Conservation (phyloP, 2,329 filamentous ascomycete species). For the Aspergillus sp. region DNA sequence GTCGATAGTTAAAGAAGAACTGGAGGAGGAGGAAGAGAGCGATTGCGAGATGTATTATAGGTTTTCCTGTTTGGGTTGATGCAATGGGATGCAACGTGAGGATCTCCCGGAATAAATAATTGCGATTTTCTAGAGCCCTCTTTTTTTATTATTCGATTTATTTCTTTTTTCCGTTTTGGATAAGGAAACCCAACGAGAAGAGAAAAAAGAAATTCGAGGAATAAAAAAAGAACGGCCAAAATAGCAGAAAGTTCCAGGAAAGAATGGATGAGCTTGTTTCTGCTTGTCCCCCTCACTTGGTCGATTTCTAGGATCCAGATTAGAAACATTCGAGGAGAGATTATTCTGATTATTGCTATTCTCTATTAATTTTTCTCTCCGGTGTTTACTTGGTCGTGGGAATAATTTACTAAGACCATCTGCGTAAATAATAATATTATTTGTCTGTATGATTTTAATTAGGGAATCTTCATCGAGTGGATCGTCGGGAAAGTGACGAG, state of each 20-base stretch:
- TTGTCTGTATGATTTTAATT: no score
- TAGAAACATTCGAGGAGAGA: no score
- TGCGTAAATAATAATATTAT: no score
- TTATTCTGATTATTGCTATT: not conserved
- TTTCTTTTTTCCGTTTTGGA: not conserved
- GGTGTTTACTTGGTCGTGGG: no score
- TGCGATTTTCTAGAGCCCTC: not conserved
- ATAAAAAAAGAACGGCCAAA: not conserved
- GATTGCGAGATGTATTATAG: not conserved
- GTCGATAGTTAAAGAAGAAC: not conserved
- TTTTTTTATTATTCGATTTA: no score
- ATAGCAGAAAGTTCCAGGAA: slow-evolving; percentile 1
- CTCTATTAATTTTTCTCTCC: not conserved
- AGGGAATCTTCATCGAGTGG: no score
- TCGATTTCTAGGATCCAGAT: no score
- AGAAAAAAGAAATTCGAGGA: not conserved
- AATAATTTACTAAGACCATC: no score
- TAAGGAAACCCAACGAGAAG: slow-evolving; percentile 1
- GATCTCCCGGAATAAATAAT: not conserved
- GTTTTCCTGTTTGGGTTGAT: not conserved
- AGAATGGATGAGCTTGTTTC: slow-evolving; percentile 1
- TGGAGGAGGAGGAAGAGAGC: not conserved
- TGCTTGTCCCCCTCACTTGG: not conserved
- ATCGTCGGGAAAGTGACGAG: no score
- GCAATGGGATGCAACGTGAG: not conserved